Evolutionary conservation across 108 stramenopile genomes (phyloP).

Genomic region (Conticribra guillardii): DNA sequence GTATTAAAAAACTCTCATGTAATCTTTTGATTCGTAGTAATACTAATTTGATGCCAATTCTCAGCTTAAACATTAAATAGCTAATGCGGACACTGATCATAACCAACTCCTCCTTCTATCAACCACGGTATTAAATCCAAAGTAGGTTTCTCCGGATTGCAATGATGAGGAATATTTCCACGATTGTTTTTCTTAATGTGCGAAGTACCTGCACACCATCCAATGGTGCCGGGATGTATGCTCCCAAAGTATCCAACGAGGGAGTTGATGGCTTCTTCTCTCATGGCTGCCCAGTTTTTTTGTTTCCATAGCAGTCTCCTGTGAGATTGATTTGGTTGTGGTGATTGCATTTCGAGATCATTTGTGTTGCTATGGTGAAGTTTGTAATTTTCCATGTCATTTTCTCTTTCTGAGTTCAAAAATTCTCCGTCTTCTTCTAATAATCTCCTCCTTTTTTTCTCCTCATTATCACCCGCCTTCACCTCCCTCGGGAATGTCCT

Average conservation of each 20-base stretch:
- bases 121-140: conserved; percentile 53
- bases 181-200: conserved; percentile 41
- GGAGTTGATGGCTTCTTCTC: conserved; percentile 78
- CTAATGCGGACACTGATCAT: conserved; percentile 27
- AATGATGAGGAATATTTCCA: conserved; percentile 45
- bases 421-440: conserved; percentile 9
- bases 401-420: too few species aligned
- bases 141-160: conserved; percentile 46
- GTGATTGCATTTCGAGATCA: neutral
- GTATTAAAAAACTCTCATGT: neutral
- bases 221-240: conserved; percentile 78
- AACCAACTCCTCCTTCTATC: conserved; percentile 37
- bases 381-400: neutral
- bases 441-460: conserved; percentile 23
- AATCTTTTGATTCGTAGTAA: too few species aligned
- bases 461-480: conserved; percentile 16
- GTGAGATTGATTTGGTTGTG: conserved; percentile 40
- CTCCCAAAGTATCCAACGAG: conserved; percentile 85
- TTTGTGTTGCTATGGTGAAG: neutral
- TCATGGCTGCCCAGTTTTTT: conserved; percentile 70
- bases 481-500: conserved; percentile 63
- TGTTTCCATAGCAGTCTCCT: conserved; percentile 65
- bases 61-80: neutral
- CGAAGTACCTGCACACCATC: conserved; percentile 84
- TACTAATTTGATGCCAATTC: neutral